A percentile compares a stretch with the other conserved stretches of the same genome.
These are phyloP conservation scores for Akanthomyces muscarius DNA, from an alignment of 2,329 filamentous ascomycete genomes.

Conservation along the genomic window DNA sequence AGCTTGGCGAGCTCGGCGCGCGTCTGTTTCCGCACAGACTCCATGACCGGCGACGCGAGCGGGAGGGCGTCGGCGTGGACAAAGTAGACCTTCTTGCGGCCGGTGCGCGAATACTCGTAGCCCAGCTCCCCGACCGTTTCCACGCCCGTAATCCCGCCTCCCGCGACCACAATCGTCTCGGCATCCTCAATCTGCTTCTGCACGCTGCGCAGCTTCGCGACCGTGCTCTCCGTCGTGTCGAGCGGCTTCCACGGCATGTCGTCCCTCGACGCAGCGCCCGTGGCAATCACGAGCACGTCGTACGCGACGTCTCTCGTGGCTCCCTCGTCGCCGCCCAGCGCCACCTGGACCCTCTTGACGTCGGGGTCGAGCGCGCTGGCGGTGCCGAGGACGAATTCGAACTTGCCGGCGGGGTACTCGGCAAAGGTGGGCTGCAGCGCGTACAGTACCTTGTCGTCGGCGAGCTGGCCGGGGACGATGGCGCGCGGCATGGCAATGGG, in stretches of 20 bases:
- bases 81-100: conserved; percentile 45
- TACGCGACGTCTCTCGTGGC: conserved; percentile 40
- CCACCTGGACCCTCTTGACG: conserved; percentile 40
- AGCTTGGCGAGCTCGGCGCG: conserved; percentile 40
- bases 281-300: conserved; percentile 52
- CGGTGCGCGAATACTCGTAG: conserved; percentile 39
- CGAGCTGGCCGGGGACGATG: conserved; percentile 43
- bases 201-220: conserved; percentile 33
- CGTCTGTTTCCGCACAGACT: conserved; percentile 37
- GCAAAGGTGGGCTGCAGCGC: conserved; percentile 42
- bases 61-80: conserved; percentile 38
- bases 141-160: conserved; percentile 47
- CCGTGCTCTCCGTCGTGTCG: conserved; percentile 40
- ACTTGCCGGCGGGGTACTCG: conserved; percentile 43
- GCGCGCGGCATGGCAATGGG: conserved; percentile 44
- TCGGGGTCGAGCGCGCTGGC: conserved; percentile 42
- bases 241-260: conserved; percentile 49
- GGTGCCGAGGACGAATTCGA: conserved; percentile 49
- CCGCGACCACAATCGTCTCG: conserved; percentile 47
- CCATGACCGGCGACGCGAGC: conserved; percentile 30
- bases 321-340: conserved; percentile 27
- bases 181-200: conserved; percentile 39
- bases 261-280: conserved; percentile 43
- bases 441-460: conserved; percentile 37
- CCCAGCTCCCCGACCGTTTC: conserved; percentile 51